Evolutionary conservation across 495 filamentous ascomycete species (phyloP).

Genomic region (Neurospora sp.): DNA sequence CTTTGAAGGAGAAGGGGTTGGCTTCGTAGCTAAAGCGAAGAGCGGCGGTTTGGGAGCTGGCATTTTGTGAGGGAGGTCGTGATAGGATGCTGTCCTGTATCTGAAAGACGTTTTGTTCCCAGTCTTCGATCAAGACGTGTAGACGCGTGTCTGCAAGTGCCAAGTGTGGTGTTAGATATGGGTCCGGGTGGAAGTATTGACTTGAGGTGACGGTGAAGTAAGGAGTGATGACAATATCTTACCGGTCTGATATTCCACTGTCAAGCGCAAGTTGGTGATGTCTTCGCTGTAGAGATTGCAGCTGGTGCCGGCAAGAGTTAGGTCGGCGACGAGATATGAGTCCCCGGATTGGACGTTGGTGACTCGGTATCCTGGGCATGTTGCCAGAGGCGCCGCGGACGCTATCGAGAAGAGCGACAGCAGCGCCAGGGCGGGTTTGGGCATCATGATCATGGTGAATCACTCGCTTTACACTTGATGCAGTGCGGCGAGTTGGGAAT

Average conservation of each 20-base stretch:
- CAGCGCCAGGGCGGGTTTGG: not conserved
- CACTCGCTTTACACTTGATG: not conserved
- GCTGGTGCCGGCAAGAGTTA: conserved; percentile 51
- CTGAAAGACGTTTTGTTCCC: conserved; percentile 61
- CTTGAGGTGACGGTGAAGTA: not conserved
- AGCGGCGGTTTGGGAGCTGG: conserved; percentile 21
- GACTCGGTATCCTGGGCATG: conserved; percentile 64
- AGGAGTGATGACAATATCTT: conserved; percentile 12
- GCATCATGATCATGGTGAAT: not conserved
- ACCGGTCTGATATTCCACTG: conserved; percentile 72
- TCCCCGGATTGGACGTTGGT: conserved; percentile 45
- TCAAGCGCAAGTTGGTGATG: conserved; percentile 50
- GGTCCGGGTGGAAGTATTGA: not conserved
- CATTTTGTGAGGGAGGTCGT: conserved; percentile 35
- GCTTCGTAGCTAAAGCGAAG: conserved; percentile 55
- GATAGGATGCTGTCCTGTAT: conserved; percentile 62
- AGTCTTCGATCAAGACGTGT: conserved; percentile 73
- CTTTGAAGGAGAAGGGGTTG: conserved; percentile 68
- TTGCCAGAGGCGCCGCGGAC: conserved; percentile 14
- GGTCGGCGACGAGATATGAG: conserved; percentile 48
- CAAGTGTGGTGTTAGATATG: not conserved
- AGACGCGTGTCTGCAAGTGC: conserved; percentile 54
- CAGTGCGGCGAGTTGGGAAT: not conserved
- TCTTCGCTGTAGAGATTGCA: conserved; percentile 66
- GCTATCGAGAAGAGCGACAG: conserved; percentile 35